These are phyloP conservation scores for Bryum argenteum DNA, from an alignment of 225 moss, liverwort and hornwort genomes.

Conservation along the genomic window DNA sequence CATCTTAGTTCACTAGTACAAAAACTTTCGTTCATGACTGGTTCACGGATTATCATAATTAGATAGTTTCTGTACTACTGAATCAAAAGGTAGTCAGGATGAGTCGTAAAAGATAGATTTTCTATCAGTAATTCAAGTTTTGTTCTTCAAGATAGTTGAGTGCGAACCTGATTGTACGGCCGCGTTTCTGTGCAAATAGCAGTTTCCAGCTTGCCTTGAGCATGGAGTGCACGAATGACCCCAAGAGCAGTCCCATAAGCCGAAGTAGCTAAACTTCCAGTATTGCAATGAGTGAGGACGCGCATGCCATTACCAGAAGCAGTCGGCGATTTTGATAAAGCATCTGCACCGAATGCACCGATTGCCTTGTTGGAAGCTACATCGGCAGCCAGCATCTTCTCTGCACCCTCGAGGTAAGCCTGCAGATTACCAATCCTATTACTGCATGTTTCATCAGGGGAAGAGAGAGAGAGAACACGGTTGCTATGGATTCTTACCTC, in stretches of 20 bases:
- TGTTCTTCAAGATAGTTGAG: no score
- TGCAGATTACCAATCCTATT: slow-evolving; percentile 23
- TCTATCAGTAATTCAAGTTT: no score
- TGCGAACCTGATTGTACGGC: slow-evolving; percentile 80
- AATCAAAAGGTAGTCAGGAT: no score
- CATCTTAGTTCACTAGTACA: no score
- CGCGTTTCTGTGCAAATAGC: slow-evolving; percentile 91
- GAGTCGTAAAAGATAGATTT: no score
- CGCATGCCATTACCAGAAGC: slow-evolving; percentile 51
- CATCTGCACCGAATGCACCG: slow-evolving; percentile 75
- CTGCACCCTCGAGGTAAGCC: slow-evolving; percentile 63
- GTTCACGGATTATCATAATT: no score
- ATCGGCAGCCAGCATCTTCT: slow-evolving; percentile 70
- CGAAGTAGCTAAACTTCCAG: slow-evolving; percentile 84
- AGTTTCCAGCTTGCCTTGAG: slow-evolving; percentile 73
- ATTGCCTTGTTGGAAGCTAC: slow-evolving; percentile 79
- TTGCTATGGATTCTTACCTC: slow-evolving; percentile 36
- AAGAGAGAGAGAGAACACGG: background rate
- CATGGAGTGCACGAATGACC: slow-evolving; percentile 78
- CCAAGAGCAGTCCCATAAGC: slow-evolving; percentile 91
- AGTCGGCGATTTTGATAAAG: slow-evolving; percentile 39
- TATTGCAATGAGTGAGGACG: slow-evolving; percentile 94
- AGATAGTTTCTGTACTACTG: no score
- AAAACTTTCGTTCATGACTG: no score
- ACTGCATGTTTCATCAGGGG: background rate